Percentiles rank a stretch among this genome's conserved stretches.
Evolutionary conservation across 805 yeast species (phyloP).

Genomic region (Suhomyces canberraensis): DNA sequence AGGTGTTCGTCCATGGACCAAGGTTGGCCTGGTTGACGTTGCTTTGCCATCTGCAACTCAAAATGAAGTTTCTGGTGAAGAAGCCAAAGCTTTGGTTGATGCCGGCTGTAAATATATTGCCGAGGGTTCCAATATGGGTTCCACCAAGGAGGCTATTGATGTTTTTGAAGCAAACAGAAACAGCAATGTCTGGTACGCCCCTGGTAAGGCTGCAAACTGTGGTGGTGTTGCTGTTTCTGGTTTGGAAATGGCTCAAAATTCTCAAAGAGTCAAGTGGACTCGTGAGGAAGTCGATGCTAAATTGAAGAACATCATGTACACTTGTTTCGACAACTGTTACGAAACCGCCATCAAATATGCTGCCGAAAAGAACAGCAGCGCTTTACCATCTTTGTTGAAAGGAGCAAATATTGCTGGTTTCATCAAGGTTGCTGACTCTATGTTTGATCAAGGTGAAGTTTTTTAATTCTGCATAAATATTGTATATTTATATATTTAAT

Average conservation of each 20-base stretch:
- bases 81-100: conserved; percentile 90
- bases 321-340: conserved; percentile 90
- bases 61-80: conserved; percentile 95
- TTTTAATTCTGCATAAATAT: conserved; percentile 23
- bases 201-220: conserved; percentile 98
- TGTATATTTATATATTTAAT: conserved; percentile 6
- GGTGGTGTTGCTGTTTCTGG: conserved; percentile 99
- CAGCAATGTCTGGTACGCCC: conserved; percentile 89
- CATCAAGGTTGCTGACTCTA: conserved; percentile 97
- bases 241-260: conserved; percentile 99
- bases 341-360: conserved; percentile 80
- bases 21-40: conserved; percentile 87
- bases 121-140: conserved; percentile 99
- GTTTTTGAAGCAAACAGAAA: conserved; percentile 84
- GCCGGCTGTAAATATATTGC: conserved; percentile 92
- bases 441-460: conserved; percentile 94
- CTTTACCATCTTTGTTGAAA: conserved; percentile 89
- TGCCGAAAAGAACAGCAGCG: conserved; percentile 57
- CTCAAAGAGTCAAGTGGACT: conserved; percentile 89
- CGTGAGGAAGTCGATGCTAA: conserved; percentile 87
- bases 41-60: conserved; percentile 98
- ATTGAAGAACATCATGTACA: conserved; percentile 88
- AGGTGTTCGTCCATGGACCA: conserved; percentile 96
- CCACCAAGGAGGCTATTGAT: conserved; percentile 94
- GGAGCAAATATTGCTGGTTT: conserved; percentile 99